Base-by-base conservation (phyloP, 495 filamentous ascomycete genomes). In the Pyronema omphalodes region DNA sequence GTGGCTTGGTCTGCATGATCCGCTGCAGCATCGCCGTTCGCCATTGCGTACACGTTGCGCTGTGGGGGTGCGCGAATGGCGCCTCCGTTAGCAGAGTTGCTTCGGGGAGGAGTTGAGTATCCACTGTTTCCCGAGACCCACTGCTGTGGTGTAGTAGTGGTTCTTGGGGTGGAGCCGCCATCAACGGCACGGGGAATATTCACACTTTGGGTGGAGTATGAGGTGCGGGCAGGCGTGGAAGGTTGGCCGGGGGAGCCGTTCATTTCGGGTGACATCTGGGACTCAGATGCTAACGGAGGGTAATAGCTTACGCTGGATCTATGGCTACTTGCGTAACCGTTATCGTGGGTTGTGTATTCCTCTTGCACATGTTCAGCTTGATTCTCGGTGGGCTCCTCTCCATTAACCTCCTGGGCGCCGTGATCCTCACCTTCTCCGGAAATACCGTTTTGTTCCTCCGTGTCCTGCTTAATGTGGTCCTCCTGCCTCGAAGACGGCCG, bases 1-100 rank as follows among this genome's bases (percentile, higher is more conserved):
- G 53, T 56, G 40, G 57, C 63, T 37, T 56, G 51, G 39, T 60
- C 61, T 37, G 46, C 53, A 46, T 63, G 60, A 48, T 63, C 61
- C 34, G 61, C 47, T 43, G 61, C 37, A 51, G 60, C 50, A 53
- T 87, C 83, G 66, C 89, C 87, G 62, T 81, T 88, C 67, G 94
- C 88, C 44, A 89, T 79, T 69, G 82, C 91, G 73, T 94, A 94
- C 40, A 94, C 71, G 59, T 81, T 91, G 67, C 85, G 86, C 0
- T 84, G 78, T 29, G 23, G 23, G 4, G 76, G 71, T 41, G 74
- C 74, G 17, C 60, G 60, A 36, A 60, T 61, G 19, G 60, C n/a
- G 6, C 53, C 56, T 37, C 61, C 61, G 9, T 56, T 64, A 23
- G 62, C 34, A 15, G 52, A 50, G 33, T 50, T 55, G 2, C 72